Base-by-base conservation (phyloP, 805 yeast genomes). In the Wickerhamomyces pijperi region DNA sequence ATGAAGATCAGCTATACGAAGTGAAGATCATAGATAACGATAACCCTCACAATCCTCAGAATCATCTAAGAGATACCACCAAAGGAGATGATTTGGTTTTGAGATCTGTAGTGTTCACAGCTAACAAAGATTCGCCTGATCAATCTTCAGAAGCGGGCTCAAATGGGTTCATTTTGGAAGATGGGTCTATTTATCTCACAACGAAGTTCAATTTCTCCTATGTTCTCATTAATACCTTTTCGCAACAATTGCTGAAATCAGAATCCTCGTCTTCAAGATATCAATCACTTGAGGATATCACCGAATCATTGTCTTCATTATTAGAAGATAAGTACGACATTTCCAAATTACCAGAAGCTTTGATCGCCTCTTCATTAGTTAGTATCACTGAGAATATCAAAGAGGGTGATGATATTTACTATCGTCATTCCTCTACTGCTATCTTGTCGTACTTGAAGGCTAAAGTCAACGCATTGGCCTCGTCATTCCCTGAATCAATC, bases 331-430 rank as follows among this genome's bases (percentile, higher is more conserved):
- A 44, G 14, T n/a, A n/a, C n/a, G 41, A 32, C 2, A 36, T 46
- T 6, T 38, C 45, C 2, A 42, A 46, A 11, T 18, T 54, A 0
- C 53, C 55, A 0, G 50, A 45, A 19, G 4, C 15, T 1, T 13
- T 45, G 14, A 19, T 51, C 2, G 29, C 36, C 5, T 21, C 34
- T 12, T 31, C 55, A 16, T 35, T 76, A 23, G 40, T 39, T 0
- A 39, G 44, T n/a, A 59, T 70, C 7, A 58, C 68, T 36, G 74
- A 70, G 23, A 42, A 47, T 2, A 55, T 67, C 3, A 58, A 53
- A 19, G 76, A 70, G 40, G 65, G 60, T 15, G 75, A 63, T 21
- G 72, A 68, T 34, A 35, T 40, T 2, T 72, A 67, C 42, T 70
- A 59, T 54, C 73, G 67, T 48, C 64, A 69, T 23, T 64, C 73